Conservation (phyloP, 176 grass and related monocot species). For the Panicum miliaceum region DNA sequence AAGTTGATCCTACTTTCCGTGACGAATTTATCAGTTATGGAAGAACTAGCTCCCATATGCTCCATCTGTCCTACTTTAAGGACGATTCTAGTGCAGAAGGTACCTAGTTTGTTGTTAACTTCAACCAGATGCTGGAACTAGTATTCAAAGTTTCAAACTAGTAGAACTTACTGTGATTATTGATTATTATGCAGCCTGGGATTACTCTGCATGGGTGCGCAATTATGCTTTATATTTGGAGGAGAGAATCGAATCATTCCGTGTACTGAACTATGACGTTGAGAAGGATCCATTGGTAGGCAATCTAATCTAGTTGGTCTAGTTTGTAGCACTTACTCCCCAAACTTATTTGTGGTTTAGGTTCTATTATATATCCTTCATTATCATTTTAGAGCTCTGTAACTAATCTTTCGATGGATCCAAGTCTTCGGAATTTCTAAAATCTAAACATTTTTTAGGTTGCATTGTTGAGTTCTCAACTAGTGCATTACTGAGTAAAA, state of each 20-base stretch:
- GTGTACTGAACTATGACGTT: slow-evolving; percentile 78
- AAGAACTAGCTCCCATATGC: slow-evolving; percentile 73
- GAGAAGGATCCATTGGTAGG: slow-evolving; percentile 75
- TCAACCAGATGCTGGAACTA: slow-evolving; percentile 16
- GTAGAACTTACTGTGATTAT: slow-evolving; percentile 19
- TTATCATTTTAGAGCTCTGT: neutral
- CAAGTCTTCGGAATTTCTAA: neutral
- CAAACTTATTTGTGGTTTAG: neutral
- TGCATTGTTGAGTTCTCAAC: neutral
- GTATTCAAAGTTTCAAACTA: neutral
- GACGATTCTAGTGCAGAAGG: slow-evolving; percentile 93
- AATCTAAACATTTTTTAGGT: neutral
- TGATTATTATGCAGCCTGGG: slow-evolving; percentile 74
- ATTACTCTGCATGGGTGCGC: slow-evolving; percentile 94
- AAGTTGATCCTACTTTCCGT: slow-evolving; percentile 79
- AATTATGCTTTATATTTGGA: slow-evolving; percentile 91
- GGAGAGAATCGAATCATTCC: slow-evolving; percentile 85
- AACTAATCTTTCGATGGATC: neutral
- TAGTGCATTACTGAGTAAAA: neutral
- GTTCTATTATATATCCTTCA: neutral
- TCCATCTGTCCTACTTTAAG: slow-evolving; percentile 85
- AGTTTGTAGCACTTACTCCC: neutral
- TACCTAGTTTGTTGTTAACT: slow-evolving; percentile 41
- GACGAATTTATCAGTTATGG: slow-evolving; percentile 93
- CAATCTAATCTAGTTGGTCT: slow-evolving; percentile 5